phyloP scores from a whole-genome alignment of 208 protist genomes.

The Leishmania gerbilli region DNA sequence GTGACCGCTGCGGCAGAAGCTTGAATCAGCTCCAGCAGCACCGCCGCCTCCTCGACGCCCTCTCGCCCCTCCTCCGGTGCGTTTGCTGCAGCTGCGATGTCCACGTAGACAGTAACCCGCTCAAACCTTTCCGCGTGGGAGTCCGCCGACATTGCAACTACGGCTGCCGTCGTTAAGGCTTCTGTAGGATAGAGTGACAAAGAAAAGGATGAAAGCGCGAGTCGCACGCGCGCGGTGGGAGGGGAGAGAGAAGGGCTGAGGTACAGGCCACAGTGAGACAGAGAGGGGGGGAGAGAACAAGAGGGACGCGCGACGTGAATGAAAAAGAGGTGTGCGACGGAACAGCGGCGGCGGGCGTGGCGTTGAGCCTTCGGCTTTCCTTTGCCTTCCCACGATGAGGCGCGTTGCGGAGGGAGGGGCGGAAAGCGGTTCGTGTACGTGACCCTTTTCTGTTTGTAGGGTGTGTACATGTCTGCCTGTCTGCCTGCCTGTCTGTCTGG shows the following conservation, averaged over 20 bases:
- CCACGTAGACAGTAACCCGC: conserved; percentile 29
- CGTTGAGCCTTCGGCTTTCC: not conserved
- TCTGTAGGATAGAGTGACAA: not conserved
- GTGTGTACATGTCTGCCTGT: not conserved
- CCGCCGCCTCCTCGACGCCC: not conserved
- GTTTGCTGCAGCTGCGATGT: not conserved
- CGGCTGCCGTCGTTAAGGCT: not conserved
- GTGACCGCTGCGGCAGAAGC: conserved; percentile 2
- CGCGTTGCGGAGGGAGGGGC: not conserved
- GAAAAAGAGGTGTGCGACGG: not conserved
- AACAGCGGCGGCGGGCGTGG: not conserved
- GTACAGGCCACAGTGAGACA: not conserved
- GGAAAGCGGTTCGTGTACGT: not conserved
- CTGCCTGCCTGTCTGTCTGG: not conserved
- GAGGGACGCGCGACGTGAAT: no score
- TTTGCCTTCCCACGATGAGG: not conserved
- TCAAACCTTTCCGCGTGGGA: conserved; percentile 17
- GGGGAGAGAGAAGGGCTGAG: no score
- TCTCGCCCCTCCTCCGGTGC: not conserved
- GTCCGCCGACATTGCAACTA: not conserved
- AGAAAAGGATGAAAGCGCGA: not conserved
- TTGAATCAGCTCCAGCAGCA: conserved; percentile 4
- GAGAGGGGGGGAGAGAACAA: not conserved
- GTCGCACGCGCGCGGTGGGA: not conserved
- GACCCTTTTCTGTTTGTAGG: not conserved